Evolutionary conservation across 345 rosid genomes (phyloP).

Genomic region (Linum trigynum): DNA sequence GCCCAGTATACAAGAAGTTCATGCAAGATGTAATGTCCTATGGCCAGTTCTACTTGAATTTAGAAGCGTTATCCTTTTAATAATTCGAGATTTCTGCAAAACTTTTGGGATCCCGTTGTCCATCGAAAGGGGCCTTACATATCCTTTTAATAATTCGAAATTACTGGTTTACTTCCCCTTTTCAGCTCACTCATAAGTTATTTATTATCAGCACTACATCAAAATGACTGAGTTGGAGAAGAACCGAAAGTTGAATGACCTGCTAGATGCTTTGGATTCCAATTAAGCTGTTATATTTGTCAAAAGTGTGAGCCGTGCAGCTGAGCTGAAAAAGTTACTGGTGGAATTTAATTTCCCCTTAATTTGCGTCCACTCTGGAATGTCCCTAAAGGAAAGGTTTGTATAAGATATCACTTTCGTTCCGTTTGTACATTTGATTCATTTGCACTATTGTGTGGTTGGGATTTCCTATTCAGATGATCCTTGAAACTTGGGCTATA

Average conservation of each 20-base stretch:
- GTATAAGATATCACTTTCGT: too few species aligned
- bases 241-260: constrained; percentile 92
- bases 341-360: constrained; percentile 96
- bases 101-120: constrained; percentile 18
- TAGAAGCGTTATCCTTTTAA: constrained; percentile 37
- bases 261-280: constrained; percentile 96
- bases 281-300: constrained; percentile 97
- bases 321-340: constrained; percentile 86
- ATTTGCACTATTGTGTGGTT: too few species aligned
- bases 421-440: too few species aligned
- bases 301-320: constrained; percentile 91
- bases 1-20: constrained; percentile 98
- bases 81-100: constrained; percentile 34
- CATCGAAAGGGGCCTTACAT: constrained; percentile 8
- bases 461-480: too few species aligned
- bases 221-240: constrained; percentile 91
- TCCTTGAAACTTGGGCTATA: too few species aligned
- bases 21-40: constrained; percentile 99
- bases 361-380: constrained; percentile 96
- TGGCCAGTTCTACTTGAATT: constrained; percentile 51
- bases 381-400: constrained; percentile 98
- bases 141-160: too few species aligned
- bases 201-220: constrained; percentile 77
- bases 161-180: constrained; percentile 68
- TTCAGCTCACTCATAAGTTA: constrained; percentile 43